Conservation (phyloP, 1,139 yeast species). For the Kodamaea anthophila region DNA sequence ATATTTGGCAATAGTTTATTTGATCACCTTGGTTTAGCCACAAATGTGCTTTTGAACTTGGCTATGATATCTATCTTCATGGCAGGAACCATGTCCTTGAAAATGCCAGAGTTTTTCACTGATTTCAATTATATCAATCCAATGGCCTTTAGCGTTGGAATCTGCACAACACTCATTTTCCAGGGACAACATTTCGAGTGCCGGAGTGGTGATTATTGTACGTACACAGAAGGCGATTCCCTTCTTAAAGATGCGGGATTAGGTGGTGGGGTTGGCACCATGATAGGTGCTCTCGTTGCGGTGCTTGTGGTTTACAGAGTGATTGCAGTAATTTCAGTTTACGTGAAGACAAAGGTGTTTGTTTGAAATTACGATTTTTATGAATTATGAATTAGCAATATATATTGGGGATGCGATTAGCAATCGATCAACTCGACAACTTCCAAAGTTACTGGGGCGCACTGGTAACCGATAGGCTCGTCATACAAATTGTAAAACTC, state of each 20-base stretch:
- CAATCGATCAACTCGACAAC: constrained; percentile 34
- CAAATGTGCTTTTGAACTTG: constrained; percentile 59
- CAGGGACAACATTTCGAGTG: constrained; percentile 14
- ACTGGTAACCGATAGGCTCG: constrained; percentile 23
- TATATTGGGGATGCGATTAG: constrained; percentile 5
- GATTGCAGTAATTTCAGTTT: constrained; percentile 13
- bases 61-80: constrained; percentile 67
- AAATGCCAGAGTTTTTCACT: constrained; percentile 62
- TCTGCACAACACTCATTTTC: constrained; percentile 34
- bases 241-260: constrained; percentile 38
- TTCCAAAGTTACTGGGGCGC: constrained; percentile 32
- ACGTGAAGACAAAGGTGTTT: constrained; percentile 15
- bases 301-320: constrained; percentile 16
- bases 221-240: constrained; percentile 41
- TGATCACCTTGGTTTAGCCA: constrained; percentile 72
- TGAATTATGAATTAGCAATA: background rate
- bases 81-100: constrained; percentile 82
- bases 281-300: constrained; percentile 17
- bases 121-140: constrained; percentile 74
- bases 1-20: constrained; percentile 71
- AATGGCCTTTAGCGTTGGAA: constrained; percentile 60
- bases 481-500: constrained; percentile 38
- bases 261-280: constrained; percentile 22
- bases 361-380: background rate
- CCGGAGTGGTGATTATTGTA: constrained; percentile 25